Evolutionary conservation across 169 alveolate species (phyloP).

Genomic region (Plasmodium fragile): DNA sequence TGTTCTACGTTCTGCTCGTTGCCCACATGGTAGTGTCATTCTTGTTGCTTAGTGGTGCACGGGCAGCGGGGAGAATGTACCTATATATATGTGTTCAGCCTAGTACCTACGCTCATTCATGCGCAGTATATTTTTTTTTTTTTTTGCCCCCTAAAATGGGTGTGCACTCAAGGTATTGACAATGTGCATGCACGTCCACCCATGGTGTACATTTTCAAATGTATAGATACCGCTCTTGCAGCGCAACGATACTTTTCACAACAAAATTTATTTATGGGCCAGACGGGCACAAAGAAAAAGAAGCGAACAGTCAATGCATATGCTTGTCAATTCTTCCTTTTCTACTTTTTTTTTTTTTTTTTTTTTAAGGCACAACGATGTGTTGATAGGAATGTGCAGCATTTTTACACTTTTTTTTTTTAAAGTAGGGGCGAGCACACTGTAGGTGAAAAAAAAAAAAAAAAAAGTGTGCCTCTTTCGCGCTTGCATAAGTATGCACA

Average conservation of each 20-base stretch:
- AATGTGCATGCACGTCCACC: not conserved
- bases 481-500: constrained; percentile 13
- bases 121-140: not conserved
- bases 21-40: not conserved
- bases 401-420: not conserved
- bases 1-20: not conserved
- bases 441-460: not conserved
- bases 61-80: not conserved
- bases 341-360: not conserved
- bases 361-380: not conserved
- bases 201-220: not conserved
- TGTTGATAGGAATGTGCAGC: not conserved
- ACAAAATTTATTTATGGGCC: not conserved
- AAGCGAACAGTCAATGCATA: not conserved
- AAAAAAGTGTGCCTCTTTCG: not conserved
- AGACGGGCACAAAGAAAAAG: not conserved
- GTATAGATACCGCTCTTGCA: constrained; percentile 4
- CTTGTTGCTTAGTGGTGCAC: not conserved
- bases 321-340: not conserved
- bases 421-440: not conserved
- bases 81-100: not conserved
- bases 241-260: not conserved
- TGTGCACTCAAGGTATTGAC: not conserved
- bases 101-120: not conserved
- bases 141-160: not conserved